Percentiles rank a stretch among this genome's conserved stretches.
Conservation (phyloP, 1,284 basidiomycete species). For the Rhodotorula sp. region DNA sequence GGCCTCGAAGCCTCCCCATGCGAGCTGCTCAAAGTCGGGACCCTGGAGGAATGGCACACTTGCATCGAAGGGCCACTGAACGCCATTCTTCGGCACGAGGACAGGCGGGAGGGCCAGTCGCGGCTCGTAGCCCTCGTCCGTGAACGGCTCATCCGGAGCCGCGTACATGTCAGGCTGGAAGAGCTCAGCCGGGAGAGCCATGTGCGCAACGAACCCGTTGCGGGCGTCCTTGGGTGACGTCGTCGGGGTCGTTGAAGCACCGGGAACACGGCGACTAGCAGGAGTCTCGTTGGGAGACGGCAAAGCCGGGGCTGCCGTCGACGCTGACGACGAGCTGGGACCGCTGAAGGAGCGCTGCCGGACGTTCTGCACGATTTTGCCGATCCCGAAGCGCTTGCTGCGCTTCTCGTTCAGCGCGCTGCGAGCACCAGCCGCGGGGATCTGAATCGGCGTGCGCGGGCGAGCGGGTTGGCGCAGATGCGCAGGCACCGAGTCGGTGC, state of each 20-base stretch:
- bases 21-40: slow-evolving; percentile 36
- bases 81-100: slow-evolving; percentile 32
- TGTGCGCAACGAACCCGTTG: slow-evolving; percentile 20
- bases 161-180: not conserved
- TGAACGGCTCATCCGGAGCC: not conserved
- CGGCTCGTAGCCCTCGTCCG: slow-evolving; percentile 9
- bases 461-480: not conserved
- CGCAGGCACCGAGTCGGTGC: not conserved
- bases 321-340: not conserved
- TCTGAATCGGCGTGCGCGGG: not conserved
- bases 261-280: slow-evolving; percentile 9
- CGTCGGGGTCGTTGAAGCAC: too few relatives aligned
- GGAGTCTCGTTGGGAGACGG: not conserved
- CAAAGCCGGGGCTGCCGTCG: not conserved
- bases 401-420: not conserved
- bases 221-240: not conserved
- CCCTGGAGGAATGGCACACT: slow-evolving; percentile 40
- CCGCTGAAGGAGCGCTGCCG: not conserved
- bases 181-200: slow-evolving; percentile 24
- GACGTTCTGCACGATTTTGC: not conserved
- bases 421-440: not conserved
- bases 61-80: slow-evolving; percentile 40
- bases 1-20: slow-evolving; percentile 45
- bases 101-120: slow-evolving; percentile 10
- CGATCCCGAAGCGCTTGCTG: slow-evolving; percentile 10